A percentile compares a stretch with the other conserved stretches of the same genome.
These are phyloP conservation scores for Cudoniella acicularis DNA, from an alignment of 495 filamentous ascomycete species.

Conservation along the genomic window DNA sequence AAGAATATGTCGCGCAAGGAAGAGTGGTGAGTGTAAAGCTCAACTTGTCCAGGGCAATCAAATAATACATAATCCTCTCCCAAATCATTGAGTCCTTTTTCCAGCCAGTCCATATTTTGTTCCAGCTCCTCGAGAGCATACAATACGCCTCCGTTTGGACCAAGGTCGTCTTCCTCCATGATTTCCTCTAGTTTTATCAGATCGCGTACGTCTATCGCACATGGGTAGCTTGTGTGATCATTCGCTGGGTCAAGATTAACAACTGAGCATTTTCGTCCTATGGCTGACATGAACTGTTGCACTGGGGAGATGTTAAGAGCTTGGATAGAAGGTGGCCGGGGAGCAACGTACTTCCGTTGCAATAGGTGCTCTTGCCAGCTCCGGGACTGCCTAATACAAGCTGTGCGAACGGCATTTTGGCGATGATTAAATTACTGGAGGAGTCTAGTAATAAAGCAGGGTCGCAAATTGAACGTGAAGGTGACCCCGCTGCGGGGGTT, in stretches of 20 bases:
- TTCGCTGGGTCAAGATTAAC: constrained; percentile 98
- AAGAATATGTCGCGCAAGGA: constrained; percentile 89
- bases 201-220: constrained; percentile 85
- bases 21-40: constrained; percentile 91
- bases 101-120: constrained; percentile 85
- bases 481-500: neutral
- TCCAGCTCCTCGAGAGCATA: constrained; percentile 96
- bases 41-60: constrained; percentile 95
- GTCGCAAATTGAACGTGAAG: constrained; percentile 3
- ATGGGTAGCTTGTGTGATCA: constrained; percentile 73
- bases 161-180: constrained; percentile 88
- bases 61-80: constrained; percentile 92
- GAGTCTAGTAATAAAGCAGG: neutral
- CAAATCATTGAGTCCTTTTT: constrained; percentile 68
- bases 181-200: constrained; percentile 88
- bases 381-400: constrained; percentile 91
- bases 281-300: constrained; percentile 94
- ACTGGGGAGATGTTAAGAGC: constrained; percentile 38
- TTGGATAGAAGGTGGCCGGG: neutral
- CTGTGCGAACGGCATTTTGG: constrained; percentile 32
- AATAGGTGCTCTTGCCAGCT: constrained; percentile 94
- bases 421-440: neutral
- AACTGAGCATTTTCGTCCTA: constrained; percentile 88
- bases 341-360: constrained; percentile 70
- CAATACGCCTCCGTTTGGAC: constrained; percentile 86